phyloP scores from a whole-genome alignment of 2,329 filamentous ascomycete species.

The Hymenoscyphus scutula region DNA sequence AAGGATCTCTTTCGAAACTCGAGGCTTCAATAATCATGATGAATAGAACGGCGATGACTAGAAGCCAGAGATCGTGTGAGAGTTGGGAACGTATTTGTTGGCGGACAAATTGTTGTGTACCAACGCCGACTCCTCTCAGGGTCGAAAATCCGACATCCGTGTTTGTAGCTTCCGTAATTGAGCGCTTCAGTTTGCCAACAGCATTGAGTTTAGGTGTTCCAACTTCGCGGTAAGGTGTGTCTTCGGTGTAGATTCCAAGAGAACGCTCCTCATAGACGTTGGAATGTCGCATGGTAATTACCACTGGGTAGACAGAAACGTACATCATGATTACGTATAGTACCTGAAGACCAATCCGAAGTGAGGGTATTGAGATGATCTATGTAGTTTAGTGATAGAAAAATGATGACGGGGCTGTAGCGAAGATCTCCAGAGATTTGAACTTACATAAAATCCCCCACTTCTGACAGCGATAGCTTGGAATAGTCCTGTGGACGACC shows the following conservation, averaged over 20 bases:
- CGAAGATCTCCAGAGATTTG: neutral
- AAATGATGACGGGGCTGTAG: neutral
- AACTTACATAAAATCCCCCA: constrained; percentile 60
- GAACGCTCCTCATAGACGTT: constrained; percentile 71
- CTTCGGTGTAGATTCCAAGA: constrained; percentile 53
- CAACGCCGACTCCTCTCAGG: neutral
- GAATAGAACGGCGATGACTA: constrained; percentile 57
- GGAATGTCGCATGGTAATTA: constrained; percentile 63
- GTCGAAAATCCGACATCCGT: neutral
- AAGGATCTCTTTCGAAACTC: constrained; percentile 51
- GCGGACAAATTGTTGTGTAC: constrained; percentile 25
- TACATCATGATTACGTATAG: constrained; percentile 66
- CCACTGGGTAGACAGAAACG: constrained; percentile 61
- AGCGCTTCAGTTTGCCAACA: constrained; percentile 16
- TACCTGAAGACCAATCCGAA: constrained; percentile 56
- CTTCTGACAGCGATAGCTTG: constrained; percentile 63
- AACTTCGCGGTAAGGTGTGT: constrained; percentile 9
- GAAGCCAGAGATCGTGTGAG: constrained; percentile 65
- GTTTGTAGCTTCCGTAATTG: constrained; percentile 11
- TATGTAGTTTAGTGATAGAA: neutral
- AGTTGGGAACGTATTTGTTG: constrained; percentile 61
- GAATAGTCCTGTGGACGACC: constrained; percentile 50
- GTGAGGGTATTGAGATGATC: constrained; percentile 52
- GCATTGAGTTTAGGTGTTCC: constrained; percentile 12
- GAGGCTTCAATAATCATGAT: constrained; percentile 59